phyloP scores from a whole-genome alignment of 1,284 basidiomycete species.

The Dichomitus squalens region DNA sequence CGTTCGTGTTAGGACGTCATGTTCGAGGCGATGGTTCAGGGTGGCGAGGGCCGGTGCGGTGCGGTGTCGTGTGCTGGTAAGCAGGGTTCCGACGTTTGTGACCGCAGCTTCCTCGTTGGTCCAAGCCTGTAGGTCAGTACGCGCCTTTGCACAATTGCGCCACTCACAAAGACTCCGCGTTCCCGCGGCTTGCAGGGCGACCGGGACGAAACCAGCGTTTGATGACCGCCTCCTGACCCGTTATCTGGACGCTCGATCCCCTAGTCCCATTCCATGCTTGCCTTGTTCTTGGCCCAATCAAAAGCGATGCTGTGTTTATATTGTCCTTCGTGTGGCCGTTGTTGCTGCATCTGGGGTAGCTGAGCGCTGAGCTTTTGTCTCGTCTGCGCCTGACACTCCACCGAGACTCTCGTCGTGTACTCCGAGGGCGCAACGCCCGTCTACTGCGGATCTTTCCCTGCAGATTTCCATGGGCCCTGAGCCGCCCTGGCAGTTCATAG shows the following conservation, averaged over 20 bases:
- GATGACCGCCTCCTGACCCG: constrained; percentile 9
- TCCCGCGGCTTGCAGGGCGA: neutral
- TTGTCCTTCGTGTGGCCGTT: neutral
- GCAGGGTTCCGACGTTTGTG: constrained; percentile 11
- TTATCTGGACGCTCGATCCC: constrained; percentile 24
- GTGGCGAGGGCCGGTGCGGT: neutral
- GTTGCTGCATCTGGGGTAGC: neutral
- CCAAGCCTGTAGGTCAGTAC: constrained; percentile 15
- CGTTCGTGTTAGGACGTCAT: neutral
- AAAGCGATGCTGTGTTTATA: constrained; percentile 7
- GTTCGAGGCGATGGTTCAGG: constrained; percentile 1
- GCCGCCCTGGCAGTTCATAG: neutral
- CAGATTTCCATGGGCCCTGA: neutral
- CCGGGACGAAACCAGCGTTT: neutral
- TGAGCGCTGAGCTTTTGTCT: neutral
- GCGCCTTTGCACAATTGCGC: constrained; percentile 11
- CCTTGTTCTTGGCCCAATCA: constrained; percentile 12
- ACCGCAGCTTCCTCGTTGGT: constrained; percentile 8
- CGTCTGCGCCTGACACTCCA: neutral
- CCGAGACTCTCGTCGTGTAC: neutral
- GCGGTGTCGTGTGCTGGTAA: constrained; percentile 1
- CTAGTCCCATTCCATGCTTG: constrained; percentile 8
- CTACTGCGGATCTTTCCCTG: constrained; percentile 23
- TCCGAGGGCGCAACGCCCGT: constrained; percentile 11
- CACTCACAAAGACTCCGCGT: constrained; percentile 13